phyloP scores from a whole-genome alignment of 2,329 filamentous ascomycete species.

The Cladosporium sp. region DNA sequence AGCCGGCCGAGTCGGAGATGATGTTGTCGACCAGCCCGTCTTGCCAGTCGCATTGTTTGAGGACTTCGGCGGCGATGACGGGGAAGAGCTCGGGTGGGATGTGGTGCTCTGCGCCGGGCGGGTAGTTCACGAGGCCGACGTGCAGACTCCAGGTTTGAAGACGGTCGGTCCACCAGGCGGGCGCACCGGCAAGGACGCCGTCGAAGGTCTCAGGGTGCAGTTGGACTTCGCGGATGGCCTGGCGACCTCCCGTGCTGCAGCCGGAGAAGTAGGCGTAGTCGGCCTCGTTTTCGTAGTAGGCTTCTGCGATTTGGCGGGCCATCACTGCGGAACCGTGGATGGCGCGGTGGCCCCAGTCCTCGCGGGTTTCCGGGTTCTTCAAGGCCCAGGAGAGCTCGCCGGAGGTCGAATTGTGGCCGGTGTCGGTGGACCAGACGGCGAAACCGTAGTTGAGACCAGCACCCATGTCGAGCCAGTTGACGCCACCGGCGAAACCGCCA shows the following conservation, averaged over 20 bases:
- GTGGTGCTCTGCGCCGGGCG: slow-evolving; percentile 41
- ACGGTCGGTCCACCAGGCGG: slow-evolving; percentile 50
- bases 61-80: slow-evolving; percentile 41
- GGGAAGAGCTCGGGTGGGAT: slow-evolving; percentile 43
- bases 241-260: slow-evolving; percentile 56
- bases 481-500: slow-evolving; percentile 44
- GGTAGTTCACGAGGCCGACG: slow-evolving; percentile 47
- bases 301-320: slow-evolving; percentile 45
- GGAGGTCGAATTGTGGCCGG: slow-evolving; percentile 39
- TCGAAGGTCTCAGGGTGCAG: slow-evolving; percentile 55
- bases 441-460: slow-evolving; percentile 38
- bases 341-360: slow-evolving; percentile 38
- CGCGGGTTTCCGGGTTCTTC: slow-evolving; percentile 32
- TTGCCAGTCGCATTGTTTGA: slow-evolving; percentile 48
- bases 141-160: slow-evolving; percentile 44
- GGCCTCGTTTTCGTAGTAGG: slow-evolving; percentile 45
- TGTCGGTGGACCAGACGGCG: slow-evolving; percentile 43
- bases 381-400: slow-evolving; percentile 36
- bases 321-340: slow-evolving; percentile 48
- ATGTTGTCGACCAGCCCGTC: slow-evolving; percentile 51
- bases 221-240: slow-evolving; percentile 54
- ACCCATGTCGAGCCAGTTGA: slow-evolving; percentile 49
- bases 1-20: slow-evolving; percentile 44
- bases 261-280: slow-evolving; percentile 53
- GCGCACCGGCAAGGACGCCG: slow-evolving; percentile 51